Conservation (phyloP, 176 grass and related monocot genomes). For the Poa annua region DNA sequence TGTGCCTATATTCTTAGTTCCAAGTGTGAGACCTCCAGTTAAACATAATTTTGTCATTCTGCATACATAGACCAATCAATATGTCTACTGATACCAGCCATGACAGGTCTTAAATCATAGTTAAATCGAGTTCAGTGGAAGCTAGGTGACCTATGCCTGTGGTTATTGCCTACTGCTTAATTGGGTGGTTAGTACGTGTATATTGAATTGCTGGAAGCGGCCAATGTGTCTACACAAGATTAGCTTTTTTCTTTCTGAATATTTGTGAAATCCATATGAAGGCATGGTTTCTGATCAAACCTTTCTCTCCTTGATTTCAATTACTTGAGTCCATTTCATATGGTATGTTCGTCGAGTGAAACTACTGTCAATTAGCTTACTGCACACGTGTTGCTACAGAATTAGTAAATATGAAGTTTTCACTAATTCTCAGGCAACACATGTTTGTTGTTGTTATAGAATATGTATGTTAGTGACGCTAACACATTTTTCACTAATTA, state of each 20-base stretch:
- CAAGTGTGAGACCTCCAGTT: background rate
- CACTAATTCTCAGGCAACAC: background rate
- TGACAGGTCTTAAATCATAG: background rate
- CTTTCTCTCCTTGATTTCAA: background rate
- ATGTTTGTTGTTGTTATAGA: background rate
- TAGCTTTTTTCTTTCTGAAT: background rate
- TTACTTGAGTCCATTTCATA: background rate
- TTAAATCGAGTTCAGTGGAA: conserved; percentile 14
- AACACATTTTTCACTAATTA: background rate
- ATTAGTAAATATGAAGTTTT: background rate
- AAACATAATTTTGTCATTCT: background rate
- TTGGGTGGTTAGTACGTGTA: background rate
- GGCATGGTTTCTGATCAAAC: background rate
- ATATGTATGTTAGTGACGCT: background rate
- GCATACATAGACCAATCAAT: background rate
- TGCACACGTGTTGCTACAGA: background rate
- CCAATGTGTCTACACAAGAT: background rate
- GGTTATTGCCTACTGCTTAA: background rate
- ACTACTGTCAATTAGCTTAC: background rate
- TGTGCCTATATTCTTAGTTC: conserved; percentile 7
- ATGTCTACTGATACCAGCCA: background rate
- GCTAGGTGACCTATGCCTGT: background rate
- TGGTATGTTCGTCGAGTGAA: background rate
- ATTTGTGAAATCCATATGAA: background rate
- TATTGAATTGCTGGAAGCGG: conserved; percentile 3